Base-by-base conservation (phyloP, 208 protist species). In the Leishmania tarentolae region DNA sequence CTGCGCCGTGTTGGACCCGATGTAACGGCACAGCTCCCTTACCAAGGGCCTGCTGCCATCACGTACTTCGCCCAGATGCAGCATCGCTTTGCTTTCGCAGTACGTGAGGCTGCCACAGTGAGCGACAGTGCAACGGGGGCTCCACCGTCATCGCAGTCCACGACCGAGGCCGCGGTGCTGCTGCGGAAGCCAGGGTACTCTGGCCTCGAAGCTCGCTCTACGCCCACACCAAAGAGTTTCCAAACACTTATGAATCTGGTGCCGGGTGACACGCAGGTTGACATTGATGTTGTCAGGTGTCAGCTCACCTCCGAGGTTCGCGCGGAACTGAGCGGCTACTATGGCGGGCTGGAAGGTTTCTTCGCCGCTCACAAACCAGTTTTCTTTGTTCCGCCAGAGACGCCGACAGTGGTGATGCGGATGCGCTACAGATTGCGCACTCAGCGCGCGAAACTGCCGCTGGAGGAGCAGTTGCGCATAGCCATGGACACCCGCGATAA, bases 61-160 rank as follows among this genome's bases (percentile, higher is more conserved):
- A 83, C 95, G 63, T 98, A 92, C 83, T 98, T 98, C 87, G 93
- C 95, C 1, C 93, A 98, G 82, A 97, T 98, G 95, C 95, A 98
- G 78, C 93, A 98, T 81, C 77, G 90, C 47, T 98, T 98, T 87
- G 83, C 83, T 63, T 98, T 98, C 80, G 87, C 95, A 1, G 87
- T 94, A 52, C 79, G 80, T 3, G 70, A 86, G 8, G 37, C 80
- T 0, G 70, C 71, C 28, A 46, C 35, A 19, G n/a, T 8, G 15
- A 50, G 40, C 17, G 77, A 28, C 31, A 68, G 42, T 53, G 69
- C 69, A 52, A n/a, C 19, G 28, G 69, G 40, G 15, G 85, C 44
- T 11, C 53, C 53, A 4, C 61, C 50, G 46, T 15, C 84, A n/a
- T 50, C 79, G 57, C 31, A 53, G 50, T 56, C 44, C 21, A 57